Evolutionary conservation across 2,329 filamentous ascomycete species (phyloP), one percentile per base, ranked within the genome.

Genomic region (Colletotrichum sp.): DNA sequence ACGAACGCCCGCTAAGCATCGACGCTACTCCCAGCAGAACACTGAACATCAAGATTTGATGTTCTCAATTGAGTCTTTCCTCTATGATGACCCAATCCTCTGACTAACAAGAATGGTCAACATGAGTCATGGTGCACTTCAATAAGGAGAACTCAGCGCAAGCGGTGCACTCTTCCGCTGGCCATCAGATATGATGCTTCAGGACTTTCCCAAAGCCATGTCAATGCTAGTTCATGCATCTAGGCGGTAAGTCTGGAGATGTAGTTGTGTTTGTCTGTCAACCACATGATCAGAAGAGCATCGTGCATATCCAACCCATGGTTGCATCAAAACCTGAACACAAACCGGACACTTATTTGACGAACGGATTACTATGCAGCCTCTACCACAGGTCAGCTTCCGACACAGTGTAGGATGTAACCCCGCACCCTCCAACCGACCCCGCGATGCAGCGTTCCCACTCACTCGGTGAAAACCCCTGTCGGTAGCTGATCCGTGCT

Each of bases 391-490:
- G 63, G 57, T 39, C 36, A 63, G 67, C 48, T 59, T 52, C 60
- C 32, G 59, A 60, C 73, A 75, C 73, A 75, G 73, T 75, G 73
- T 60, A 48, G 64, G 59, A 59, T 63, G 52, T 15, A 74, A 66
- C 71, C 71, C 71, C 71, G 65, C 71, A 76, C 74, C 66, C 61
- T 66, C 48, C 71, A 71, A 65, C 32, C 71, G 55, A 76, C 74
- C 74, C 74, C 74, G 72, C 73, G 73, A 75, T 75, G 70, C 70
- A 64, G 73, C 57, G 57, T 64, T 71, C 34, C 74, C 74, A 76
- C 71, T 28, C 34, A 15, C 66, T 67, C 71, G 71, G 60, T 76
- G 60, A 67, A 44, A 55, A 48, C 12, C 74, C 74, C 55, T 70
- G 71, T 75, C 65, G 61, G 71, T 57, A 71, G 60, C 66, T 66